Evolutionary conservation across 164 flowering plant genomes (phyloP).

Genomic region (Vitis riparia): DNA sequence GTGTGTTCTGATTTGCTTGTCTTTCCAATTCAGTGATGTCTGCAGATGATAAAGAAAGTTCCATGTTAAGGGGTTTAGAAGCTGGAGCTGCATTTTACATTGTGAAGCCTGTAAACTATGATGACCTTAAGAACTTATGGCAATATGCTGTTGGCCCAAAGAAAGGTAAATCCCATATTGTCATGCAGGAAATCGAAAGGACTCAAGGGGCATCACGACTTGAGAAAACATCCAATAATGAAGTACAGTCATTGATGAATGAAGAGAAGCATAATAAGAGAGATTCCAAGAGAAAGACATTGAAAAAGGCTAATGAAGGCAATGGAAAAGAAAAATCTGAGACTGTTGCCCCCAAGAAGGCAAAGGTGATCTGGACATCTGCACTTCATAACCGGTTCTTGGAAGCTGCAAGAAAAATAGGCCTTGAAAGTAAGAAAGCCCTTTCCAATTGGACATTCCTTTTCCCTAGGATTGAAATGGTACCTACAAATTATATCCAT

Average conservation of each 20-base stretch:
- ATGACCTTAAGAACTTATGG: slow-evolving; percentile 5
- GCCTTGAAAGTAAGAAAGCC: slow-evolving; percentile 10
- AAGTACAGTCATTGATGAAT: too few species aligned
- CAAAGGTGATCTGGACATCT: slow-evolving; percentile 8
- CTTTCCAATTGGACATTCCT: too few species aligned
- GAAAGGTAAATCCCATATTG: too few species aligned
- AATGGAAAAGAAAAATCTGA: too few species aligned
- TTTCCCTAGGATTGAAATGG: too few species aligned
- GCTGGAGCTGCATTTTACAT: slow-evolving; percentile 7
- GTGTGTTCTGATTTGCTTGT: too few species aligned
- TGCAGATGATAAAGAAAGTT: slow-evolving; percentile 2
- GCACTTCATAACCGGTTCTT: slow-evolving; percentile 13
- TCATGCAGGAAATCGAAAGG: too few species aligned
- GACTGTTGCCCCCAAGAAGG: not conserved
- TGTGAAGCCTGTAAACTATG: not conserved
- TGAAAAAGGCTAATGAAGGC: not conserved
- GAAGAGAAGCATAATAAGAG: too few species aligned
- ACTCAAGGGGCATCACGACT: too few species aligned
- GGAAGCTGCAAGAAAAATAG: slow-evolving; percentile 5
- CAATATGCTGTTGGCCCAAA: slow-evolving; percentile 1
- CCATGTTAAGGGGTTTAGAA: not conserved
- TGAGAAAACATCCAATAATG: not conserved
- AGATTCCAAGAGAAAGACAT: not conserved
- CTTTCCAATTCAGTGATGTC: slow-evolving; percentile 11
- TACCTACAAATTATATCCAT: too few species aligned